Conservation (phyloP, 2,329 filamentous ascomycete genomes). For the Metarhizium guizhouense region DNA sequence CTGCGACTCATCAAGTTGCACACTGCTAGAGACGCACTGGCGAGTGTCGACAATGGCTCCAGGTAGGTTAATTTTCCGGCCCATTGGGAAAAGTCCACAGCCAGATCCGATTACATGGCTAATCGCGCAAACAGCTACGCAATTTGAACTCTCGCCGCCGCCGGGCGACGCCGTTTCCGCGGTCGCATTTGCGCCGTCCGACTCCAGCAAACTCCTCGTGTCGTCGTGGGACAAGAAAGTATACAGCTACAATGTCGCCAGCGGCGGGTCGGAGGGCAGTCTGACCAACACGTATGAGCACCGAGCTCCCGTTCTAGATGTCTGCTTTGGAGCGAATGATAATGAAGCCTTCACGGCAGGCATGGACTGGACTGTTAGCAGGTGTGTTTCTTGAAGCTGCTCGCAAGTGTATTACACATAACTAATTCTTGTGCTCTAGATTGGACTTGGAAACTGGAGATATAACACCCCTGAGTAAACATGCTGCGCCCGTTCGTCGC, state of each 20-base stretch:
- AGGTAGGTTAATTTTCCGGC: constrained; percentile 19
- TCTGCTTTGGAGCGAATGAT: constrained; percentile 80
- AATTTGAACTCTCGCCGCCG: constrained; percentile 75
- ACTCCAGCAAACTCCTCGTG: constrained; percentile 71
- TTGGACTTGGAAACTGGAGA: constrained; percentile 65
- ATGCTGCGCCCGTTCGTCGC: constrained; percentile 70
- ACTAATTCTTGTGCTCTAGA: constrained; percentile 17
- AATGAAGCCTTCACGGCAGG: constrained; percentile 79
- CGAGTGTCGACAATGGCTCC: constrained; percentile 28
- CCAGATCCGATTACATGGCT: background rate
- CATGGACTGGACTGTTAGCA: constrained; percentile 78
- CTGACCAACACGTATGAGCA: constrained; percentile 70
- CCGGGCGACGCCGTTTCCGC: constrained; percentile 83
- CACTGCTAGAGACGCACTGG: background rate
- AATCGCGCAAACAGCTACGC: constrained; percentile 40
- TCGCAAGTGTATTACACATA: background rate
- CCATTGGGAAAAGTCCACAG: background rate
- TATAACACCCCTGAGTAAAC: constrained; percentile 68
- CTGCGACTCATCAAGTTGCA: constrained; percentile 1
- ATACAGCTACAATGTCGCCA: constrained; percentile 74
- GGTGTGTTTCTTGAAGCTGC: constrained; percentile 30
- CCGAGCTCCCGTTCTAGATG: constrained; percentile 77
- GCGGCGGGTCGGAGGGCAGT: constrained; percentile 41
- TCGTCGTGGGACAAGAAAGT: constrained; percentile 91
- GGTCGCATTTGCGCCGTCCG: constrained; percentile 72